Percentiles rank a stretch among this genome's conserved stretches.
phyloP scores from a whole-genome alignment of 2,329 filamentous ascomycete species.

The Pseudophaeomoniella oleicola region DNA sequence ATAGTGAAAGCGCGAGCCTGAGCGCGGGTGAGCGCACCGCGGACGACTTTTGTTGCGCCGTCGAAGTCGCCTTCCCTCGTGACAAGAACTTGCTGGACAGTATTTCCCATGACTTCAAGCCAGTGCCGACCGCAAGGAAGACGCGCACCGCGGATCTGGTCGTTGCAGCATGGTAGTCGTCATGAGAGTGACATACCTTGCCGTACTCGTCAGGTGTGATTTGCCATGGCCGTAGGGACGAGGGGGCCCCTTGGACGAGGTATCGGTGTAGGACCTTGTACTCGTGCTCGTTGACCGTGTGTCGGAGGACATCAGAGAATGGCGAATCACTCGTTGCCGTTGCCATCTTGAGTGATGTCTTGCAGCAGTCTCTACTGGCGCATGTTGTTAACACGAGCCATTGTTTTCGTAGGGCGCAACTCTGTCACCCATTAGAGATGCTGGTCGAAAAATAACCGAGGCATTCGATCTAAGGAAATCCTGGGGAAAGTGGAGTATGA shows the following conservation, averaged over 20 bases:
- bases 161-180: constrained; percentile 57
- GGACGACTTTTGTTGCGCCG: constrained; percentile 22
- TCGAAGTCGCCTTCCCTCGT: constrained; percentile 9
- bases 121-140: constrained; percentile 49
- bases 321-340: too few species aligned
- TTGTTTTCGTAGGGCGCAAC: too few species aligned
- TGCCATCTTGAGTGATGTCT: too few species aligned
- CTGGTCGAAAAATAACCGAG: too few species aligned
- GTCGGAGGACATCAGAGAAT: constrained; percentile 1
- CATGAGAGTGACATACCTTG: constrained; percentile 12
- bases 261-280: background rate
- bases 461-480: too few species aligned
- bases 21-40: constrained; percentile 49
- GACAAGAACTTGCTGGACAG: constrained; percentile 17
- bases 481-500: too few species aligned
- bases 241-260: background rate
- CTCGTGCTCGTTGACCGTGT: constrained; percentile 1
- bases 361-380: too few species aligned
- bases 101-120: constrained; percentile 48
- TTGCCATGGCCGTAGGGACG: background rate
- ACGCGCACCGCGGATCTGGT: constrained; percentile 57
- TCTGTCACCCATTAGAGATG: too few species aligned
- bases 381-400: too few species aligned
- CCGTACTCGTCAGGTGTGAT: background rate
- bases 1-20: constrained; percentile 67